Evolutionary conservation across 2,329 filamentous ascomycete genomes (phyloP).

Genomic region (Trichoderma cornu-damae): DNA sequence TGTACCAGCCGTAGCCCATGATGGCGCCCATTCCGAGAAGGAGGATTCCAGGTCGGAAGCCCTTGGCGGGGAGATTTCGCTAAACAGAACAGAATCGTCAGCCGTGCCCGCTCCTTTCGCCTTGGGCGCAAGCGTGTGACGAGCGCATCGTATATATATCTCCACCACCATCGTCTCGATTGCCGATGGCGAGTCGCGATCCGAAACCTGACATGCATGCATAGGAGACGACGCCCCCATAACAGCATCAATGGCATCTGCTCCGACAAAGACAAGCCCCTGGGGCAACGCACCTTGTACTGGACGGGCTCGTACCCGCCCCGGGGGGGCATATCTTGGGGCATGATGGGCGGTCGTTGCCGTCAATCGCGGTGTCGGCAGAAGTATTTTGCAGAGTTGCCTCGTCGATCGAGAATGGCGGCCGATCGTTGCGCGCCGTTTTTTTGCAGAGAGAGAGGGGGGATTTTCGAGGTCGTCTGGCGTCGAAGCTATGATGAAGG

Average conservation of each 20-base stretch:
- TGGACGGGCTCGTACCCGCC: slow-evolving; percentile 96
- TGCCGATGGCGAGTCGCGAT: not conserved
- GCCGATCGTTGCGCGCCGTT: slow-evolving; percentile 11
- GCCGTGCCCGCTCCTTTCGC: not conserved
- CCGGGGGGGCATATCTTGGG: slow-evolving; percentile 92
- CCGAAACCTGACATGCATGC: not conserved
- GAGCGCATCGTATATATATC: not conserved
- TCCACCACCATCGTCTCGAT: not conserved
- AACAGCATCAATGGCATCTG: not conserved
- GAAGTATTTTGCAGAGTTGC: not conserved
- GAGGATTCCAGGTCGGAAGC: slow-evolving; percentile 78
- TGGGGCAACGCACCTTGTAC: slow-evolving; percentile 68
- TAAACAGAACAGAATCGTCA: slow-evolving; percentile 34
- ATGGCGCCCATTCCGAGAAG: slow-evolving; percentile 70
- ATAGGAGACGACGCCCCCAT: not conserved
- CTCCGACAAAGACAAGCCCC: not conserved
- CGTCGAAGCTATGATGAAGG: slow-evolving; percentile 8
- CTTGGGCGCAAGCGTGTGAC: not conserved
- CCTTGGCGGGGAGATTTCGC: slow-evolving; percentile 88
- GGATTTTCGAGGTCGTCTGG: slow-evolving; percentile 4
- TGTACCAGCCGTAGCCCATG: slow-evolving; percentile 89
- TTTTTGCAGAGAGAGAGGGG: not conserved
- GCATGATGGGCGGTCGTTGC: slow-evolving; percentile 57
- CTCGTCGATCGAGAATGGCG: not conserved
- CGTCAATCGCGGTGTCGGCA: slow-evolving; percentile 16